These are phyloP conservation scores for Chaetothyriales sp. DNA, from an alignment of 2,329 filamentous ascomycete genomes.

Conservation along the genomic window DNA sequence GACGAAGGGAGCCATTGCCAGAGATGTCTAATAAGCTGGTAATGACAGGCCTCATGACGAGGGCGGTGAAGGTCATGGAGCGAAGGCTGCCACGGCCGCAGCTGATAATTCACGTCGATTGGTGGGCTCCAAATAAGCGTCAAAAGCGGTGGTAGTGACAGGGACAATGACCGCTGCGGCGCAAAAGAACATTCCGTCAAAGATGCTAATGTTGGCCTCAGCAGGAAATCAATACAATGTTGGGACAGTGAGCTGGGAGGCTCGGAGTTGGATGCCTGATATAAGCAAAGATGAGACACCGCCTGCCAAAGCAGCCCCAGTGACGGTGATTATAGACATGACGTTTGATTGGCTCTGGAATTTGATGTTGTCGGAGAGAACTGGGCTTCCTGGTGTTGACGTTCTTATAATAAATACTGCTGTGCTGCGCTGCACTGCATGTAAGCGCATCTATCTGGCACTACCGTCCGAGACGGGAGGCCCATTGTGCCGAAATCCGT, in stretches of 20 bases:
- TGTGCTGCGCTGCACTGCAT: background rate
- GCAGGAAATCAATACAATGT: conserved; percentile 4
- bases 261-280: conserved; percentile 6
- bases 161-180: conserved; percentile 5
- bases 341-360: background rate
- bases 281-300: conserved; percentile 3
- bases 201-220: conserved; percentile 3
- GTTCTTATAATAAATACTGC: background rate
- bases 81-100: conserved; percentile 3
- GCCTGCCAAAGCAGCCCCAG: background rate
- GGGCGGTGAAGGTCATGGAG: background rate
- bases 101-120: conserved; percentile 2
- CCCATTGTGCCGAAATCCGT: background rate
- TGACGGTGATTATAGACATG: background rate
- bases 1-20: background rate
- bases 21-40: conserved; percentile 4
- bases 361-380: background rate
- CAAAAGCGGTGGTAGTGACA: conserved; percentile 2
- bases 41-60: conserved; percentile 4
- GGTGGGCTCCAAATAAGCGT: conserved; percentile 5
- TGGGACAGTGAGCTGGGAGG: conserved; percentile 7
- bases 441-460: background rate
- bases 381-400: background rate
- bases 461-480: background rate
- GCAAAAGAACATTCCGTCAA: conserved; percentile 7